A percentile compares a stretch with the other conserved stretches of the same genome.
These are phyloP conservation scores for Gillenia trifoliata DNA, from an alignment of 306 rosid species.

Conservation along the genomic window DNA sequence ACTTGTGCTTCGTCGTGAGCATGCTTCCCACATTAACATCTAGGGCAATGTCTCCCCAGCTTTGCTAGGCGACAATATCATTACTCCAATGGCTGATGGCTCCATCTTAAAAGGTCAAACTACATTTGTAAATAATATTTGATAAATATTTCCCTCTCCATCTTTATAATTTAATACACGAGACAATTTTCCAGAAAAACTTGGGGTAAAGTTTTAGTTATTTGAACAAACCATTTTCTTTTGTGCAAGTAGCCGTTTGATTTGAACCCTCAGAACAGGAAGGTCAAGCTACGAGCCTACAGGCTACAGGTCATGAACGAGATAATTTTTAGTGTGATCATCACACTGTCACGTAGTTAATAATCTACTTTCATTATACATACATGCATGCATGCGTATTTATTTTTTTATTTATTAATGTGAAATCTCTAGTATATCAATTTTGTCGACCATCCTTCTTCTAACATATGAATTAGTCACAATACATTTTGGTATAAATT, in stretches of 20 bases:
- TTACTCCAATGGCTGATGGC: constrained; percentile 36
- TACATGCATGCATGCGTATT: neutral
- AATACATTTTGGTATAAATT: neutral
- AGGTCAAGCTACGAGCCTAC: neutral
- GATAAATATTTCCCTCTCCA: neutral
- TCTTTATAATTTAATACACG: neutral
- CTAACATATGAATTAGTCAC: neutral
- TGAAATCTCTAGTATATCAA: neutral
- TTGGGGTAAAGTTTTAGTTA: constrained; percentile 6
- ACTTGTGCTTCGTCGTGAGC: constrained; percentile 38
- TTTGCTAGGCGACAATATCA: constrained; percentile 40
- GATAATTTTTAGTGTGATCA: neutral
- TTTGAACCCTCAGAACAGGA: constrained; percentile 13
- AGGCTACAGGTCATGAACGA: no score
- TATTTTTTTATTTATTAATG: no score
- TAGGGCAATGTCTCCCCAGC: constrained; percentile 40
- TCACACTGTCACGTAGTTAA: no score
- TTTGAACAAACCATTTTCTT: constrained; percentile 5
- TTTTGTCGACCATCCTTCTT: neutral
- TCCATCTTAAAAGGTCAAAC: constrained; percentile 23
- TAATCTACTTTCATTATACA: no score
- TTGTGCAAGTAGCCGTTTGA: constrained; percentile 5
- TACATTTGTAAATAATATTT: neutral
- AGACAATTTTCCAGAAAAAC: constrained; percentile 17
- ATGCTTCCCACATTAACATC: constrained; percentile 40